Base-by-base conservation (phyloP, 2,329 filamentous ascomycete genomes). In the Arachnomyces sp. region DNA sequence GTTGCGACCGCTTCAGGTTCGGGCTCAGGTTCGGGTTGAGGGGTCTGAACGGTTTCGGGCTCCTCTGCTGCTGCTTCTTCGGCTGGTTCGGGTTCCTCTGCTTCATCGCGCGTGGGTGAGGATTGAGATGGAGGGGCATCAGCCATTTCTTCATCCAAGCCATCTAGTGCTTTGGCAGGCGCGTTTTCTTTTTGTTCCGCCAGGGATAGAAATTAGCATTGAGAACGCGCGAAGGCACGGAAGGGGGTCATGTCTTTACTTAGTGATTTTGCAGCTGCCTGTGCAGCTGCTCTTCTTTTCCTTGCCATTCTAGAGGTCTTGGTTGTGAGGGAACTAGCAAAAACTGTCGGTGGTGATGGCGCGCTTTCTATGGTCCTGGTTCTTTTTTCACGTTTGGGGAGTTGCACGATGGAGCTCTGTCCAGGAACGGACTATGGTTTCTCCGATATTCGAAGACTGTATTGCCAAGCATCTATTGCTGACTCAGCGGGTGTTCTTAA, bases 251-350 rank as follows among this genome's bases (percentile, higher is more conserved):
- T 13, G 34, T 13, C 56, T 63, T 48, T 53, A 69, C 67, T 63
- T 48, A 68, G 56, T 18, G 65, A 68, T 46, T 66, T 60, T n/a
- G 63, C 62, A 44, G 67, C 67, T 48, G 66, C 67, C 47, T 68
- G 65, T 13, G 66, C 67, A 51, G 67, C 68, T 38, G 65, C 62
- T 51, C 67, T 57, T 35, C 60, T 57, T 49, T 66, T 68, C 50
- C 67, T 58, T 41, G 66, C 61, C 68, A 71, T 71, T 13, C 33
- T 43, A 13, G 28, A 18, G 13, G 21, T 15, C 14, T 43, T 32
- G 35, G 38, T 38, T 25, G 21, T 25, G 21, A 25, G 21, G 21
- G 21, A 25, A 25, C 5, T 5, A 25, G 21, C 21, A 25, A 25
- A 25, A 25, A 25, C 5, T 25, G 21, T 5, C 9, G 21, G 9